phyloP scores from a whole-genome alignment of 345 rosid genomes.

The Anastatica hierochuntica region DNA sequence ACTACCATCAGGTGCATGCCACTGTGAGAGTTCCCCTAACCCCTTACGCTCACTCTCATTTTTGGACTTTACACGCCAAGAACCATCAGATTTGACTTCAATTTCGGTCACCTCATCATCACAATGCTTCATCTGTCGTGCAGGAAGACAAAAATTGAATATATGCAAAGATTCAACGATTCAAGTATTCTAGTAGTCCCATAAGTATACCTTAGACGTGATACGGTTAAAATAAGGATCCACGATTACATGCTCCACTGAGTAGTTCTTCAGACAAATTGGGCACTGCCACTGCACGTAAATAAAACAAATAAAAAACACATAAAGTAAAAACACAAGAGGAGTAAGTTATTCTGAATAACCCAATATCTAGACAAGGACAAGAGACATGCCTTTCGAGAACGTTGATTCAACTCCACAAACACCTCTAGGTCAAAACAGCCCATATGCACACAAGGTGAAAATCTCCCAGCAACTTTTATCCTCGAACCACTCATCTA shows the following conservation, averaged over 20 bases:
- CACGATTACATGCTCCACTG: constrained; percentile 62
- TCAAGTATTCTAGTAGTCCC: neutral
- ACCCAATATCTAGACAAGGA: neutral
- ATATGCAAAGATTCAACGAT: neutral
- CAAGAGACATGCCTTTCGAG: constrained; percentile 72
- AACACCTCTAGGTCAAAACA: constrained; percentile 95
- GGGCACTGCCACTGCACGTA: constrained; percentile 97
- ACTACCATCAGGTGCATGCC: constrained; percentile 76
- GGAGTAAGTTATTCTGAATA: neutral
- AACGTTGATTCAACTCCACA: constrained; percentile 91
- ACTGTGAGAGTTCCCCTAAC: constrained; percentile 62
- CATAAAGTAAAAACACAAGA: constrained; percentile 9
- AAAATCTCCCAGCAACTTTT: constrained; percentile 93
- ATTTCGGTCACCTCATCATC: constrained; percentile 74
- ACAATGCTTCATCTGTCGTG: constrained; percentile 60
- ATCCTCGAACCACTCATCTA: constrained; percentile 98
- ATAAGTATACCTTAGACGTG: constrained; percentile 53
- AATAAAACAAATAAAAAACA: constrained; percentile 2
- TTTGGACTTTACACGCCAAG: constrained; percentile 87
- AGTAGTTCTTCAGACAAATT: constrained; percentile 77
- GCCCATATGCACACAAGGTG: constrained; percentile 90
- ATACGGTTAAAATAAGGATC: constrained; percentile 93
- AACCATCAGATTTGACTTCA: constrained; percentile 89
- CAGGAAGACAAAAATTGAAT: neutral
- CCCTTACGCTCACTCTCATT: constrained; percentile 67